Base-by-base conservation (phyloP, 352 stramenopile genomes). In the Phytophthora europaea region DNA sequence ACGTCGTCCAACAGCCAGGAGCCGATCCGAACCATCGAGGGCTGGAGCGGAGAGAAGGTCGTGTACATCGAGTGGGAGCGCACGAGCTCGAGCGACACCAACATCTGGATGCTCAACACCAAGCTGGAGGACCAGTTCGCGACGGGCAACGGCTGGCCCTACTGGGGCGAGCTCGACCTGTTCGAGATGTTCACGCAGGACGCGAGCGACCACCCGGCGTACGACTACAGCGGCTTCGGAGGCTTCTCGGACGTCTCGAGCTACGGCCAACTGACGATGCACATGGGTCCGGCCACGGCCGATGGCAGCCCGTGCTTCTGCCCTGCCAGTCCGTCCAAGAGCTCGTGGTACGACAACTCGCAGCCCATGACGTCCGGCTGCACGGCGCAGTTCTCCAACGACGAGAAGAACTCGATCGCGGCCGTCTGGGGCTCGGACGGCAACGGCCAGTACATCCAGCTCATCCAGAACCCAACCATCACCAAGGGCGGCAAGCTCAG, bases 151-250 rank as follows among this genome's bases (percentile, higher is more conserved):
- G 83, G 83, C 62, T 94, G 85, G 87, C 85, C 87, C 13, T 89
- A 92, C 73, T 93, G 80, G 75, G 87, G 87, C 28, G 87, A 94
- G 67, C 72, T 93, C 51, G 87, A 94, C 56, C 85, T 94, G 31
- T 94, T 94, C 53, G 87, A 94, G 72, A 94, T 94, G 87, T 94
- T 94, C 66, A 91, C 82, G 36, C 84, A 93, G 60, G 84, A 94
- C 66, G 69, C 73, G 13, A 31, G 61, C 3, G 61, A 73, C 51
- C 73, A 75, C n/a, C 69, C 71, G 15, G 13, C 65, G 18, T 90
- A 89, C 66, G 81, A 90, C 73, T 92, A 79, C 61, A 78, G 38
- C n/a, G 84, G 81, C 53, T 83, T 83, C 38, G 78, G 78, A 5
- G 59, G 67, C 6, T 81, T 80, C 60, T 53, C 69, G 6, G 60